Evolutionary conservation across 1,284 basidiomycete species (phyloP).

Genomic region (Peniophora sp.): DNA sequence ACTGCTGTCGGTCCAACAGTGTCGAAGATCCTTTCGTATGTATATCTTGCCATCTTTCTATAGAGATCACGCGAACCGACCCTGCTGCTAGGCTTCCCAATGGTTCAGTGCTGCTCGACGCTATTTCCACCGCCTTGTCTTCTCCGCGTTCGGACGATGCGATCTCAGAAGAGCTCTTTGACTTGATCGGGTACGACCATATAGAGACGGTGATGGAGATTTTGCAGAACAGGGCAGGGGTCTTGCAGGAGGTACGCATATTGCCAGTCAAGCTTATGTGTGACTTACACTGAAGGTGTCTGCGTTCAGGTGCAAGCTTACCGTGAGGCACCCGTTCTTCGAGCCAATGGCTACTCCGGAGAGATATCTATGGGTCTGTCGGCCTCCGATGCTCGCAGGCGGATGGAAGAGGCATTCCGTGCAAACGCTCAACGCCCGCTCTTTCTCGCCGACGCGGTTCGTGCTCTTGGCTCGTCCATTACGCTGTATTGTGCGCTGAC

Average conservation of each 20-base stretch:
- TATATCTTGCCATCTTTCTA: constrained; percentile 10
- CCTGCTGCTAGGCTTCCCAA: constrained; percentile 22
- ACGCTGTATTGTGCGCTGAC: constrained; percentile 9
- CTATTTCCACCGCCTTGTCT: constrained; percentile 22
- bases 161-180: constrained; percentile 74
- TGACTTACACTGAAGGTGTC: too few species aligned
- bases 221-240: constrained; percentile 34
- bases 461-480: constrained; percentile 11
- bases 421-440: constrained; percentile 65
- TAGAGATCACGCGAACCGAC: constrained; percentile 8
- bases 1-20: constrained; percentile 11
- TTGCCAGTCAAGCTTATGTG: too few species aligned
- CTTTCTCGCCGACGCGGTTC: constrained; percentile 52
- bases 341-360: background rate
- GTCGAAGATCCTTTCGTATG: constrained; percentile 24
- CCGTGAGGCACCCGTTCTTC: too few species aligned
- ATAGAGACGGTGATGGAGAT: constrained; percentile 64
- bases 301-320: too few species aligned
- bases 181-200: constrained; percentile 83
- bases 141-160: constrained; percentile 46
- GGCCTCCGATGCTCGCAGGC: constrained; percentile 45
- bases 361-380: constrained; percentile 28
- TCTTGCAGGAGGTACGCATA: constrained; percentile 14
- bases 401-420: constrained; percentile 60
- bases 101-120: constrained; percentile 19